Conservation (phyloP, 2,329 filamentous ascomycete species). For the Cladosporium sp. region DNA sequence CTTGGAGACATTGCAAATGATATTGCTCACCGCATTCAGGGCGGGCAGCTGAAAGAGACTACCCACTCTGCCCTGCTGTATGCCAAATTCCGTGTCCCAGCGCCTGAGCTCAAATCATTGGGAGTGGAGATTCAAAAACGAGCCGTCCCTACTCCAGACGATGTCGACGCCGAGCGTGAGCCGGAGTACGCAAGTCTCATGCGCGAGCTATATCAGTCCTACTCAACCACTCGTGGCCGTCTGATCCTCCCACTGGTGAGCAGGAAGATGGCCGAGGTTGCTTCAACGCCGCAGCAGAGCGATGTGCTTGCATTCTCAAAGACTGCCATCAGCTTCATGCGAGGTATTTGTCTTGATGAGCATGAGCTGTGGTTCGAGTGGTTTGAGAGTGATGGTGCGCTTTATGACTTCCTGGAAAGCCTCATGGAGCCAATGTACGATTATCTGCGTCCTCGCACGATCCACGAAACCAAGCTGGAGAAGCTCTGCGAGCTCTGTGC, state of each 20-base stretch:
- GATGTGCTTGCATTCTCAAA: constrained; percentile 67
- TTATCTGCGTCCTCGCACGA: constrained; percentile 64
- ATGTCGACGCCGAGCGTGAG: constrained; percentile 55
- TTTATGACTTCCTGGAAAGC: constrained; percentile 68
- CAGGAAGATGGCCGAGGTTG: constrained; percentile 61
- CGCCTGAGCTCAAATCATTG: constrained; percentile 65
- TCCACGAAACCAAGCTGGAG: constrained; percentile 66
- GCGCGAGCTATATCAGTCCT: constrained; percentile 66
- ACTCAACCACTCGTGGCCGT: constrained; percentile 59
- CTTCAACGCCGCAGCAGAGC: constrained; percentile 60
- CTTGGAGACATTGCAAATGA: constrained; percentile 64
- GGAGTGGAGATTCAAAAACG: constrained; percentile 69
- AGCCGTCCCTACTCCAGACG: constrained; percentile 54
- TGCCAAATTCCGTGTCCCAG: constrained; percentile 69
- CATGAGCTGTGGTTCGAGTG: constrained; percentile 68
- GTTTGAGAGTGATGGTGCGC: constrained; percentile 63
- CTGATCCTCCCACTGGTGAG: constrained; percentile 64
- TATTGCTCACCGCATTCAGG: constrained; percentile 64
- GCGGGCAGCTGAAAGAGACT: constrained; percentile 69
- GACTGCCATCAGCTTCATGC: constrained; percentile 65
- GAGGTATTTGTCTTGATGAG: constrained; percentile 67
- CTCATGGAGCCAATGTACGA: constrained; percentile 70
- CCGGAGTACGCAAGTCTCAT: constrained; percentile 67
- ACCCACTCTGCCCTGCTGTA: constrained; percentile 71
- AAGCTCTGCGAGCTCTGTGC: constrained; percentile 69